These are phyloP conservation scores for Microcos paniculata DNA, from an alignment of 345 rosid species.

Conservation along the genomic window DNA sequence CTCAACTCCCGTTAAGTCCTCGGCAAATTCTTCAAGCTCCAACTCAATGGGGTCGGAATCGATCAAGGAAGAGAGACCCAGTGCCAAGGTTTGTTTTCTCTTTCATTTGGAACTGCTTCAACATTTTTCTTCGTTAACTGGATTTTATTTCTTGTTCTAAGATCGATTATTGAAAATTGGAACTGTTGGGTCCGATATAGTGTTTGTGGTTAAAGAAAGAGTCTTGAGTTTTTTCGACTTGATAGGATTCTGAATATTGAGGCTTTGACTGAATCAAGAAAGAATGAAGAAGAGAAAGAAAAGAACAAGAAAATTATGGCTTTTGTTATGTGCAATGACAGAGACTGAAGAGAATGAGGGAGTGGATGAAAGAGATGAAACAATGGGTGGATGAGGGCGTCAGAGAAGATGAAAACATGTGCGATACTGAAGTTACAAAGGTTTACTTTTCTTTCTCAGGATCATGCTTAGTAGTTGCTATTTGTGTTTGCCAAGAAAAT, in stretches of 20 bases:
- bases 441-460: conserved; percentile 4
- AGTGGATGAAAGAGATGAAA: conserved; percentile 38
- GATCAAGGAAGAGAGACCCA: conserved; percentile 24
- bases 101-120: background rate
- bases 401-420: conserved; percentile 23
- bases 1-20: conserved; percentile 23
- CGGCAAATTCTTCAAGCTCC: conserved; percentile 19
- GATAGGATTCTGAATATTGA: background rate
- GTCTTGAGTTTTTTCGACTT: background rate
- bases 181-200: no score
- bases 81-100: conserved; percentile 21
- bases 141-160: background rate
- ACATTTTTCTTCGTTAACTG: background rate
- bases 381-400: conserved; percentile 30
- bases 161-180: background rate
- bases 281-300: background rate
- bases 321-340: background rate
- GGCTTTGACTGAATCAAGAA: background rate
- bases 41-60: conserved; percentile 5
- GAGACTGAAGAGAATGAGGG: conserved; percentile 40
- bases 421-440: conserved; percentile 1
- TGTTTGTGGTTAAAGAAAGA: background rate
- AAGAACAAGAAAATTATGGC: no score
- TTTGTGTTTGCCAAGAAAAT: conserved; percentile 6
- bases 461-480: background rate